Evolutionary conservation across 2,329 filamentous ascomycete species (phyloP), one percentile per base, ranked within the genome.

Genomic region (Diplocarpon rosae): DNA sequence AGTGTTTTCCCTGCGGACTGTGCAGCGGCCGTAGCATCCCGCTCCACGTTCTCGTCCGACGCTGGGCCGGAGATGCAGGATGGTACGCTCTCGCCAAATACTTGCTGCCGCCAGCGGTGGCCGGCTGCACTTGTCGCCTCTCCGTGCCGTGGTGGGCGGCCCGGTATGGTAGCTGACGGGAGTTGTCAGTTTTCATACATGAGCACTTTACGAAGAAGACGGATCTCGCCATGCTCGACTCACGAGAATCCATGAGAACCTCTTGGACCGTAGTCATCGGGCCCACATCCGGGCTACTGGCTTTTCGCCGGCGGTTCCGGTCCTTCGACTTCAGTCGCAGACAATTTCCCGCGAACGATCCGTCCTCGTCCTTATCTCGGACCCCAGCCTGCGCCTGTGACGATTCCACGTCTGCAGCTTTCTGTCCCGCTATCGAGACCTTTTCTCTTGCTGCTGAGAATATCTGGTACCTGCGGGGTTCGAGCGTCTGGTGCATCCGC

Each of bases 231-330:
- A 14, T 35, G 16, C 5, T 7, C 31, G 34, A 59, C 79, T 66
- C 68, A 84, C 80, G 80, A 56, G 80, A 83, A 63, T 84, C 80
- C 77, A 83, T 82, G 41, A 76, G 62, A 39, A 72, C 63, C 57
- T 83, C 79, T 51, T 82, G 77, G 12, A 83, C 78, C 1, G 78
- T 82, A 5, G 78, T 80, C 78, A 82, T 80, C 29, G 76, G 76
- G 1, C 76, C 78, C 39, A 81, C 62, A 49, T 83, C 80, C 9
- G 76, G 73, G 12, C 80, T 72, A 61, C 74, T 81, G 53, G 75
- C 66, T 58, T 83, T 83, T 51, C 78, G 72, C 54, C 78, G 70
- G 49, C 77, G 68, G 39, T 64, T 68, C 46, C 74, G 71, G 53
- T 78, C 74, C 59, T 75, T 79, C 56, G 75, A 67, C 45, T 73